Percentiles rank a stretch among this genome's conserved stretches.
phyloP scores from a whole-genome alignment of 768 basidiomycete species.

The Dictyophora rubrovolvata region DNA sequence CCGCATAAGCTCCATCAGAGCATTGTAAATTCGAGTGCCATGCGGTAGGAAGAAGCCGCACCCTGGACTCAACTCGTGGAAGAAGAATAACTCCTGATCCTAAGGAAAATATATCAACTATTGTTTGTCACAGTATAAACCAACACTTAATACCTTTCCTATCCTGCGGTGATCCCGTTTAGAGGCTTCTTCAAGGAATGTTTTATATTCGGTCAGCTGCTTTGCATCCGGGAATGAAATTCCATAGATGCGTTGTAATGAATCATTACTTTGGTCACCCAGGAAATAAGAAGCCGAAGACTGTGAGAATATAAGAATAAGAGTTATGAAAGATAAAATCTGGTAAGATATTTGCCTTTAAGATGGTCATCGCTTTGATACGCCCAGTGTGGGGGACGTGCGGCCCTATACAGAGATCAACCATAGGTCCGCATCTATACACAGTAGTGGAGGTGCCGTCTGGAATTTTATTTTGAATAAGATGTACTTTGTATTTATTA shows the following conservation, averaged over 20 bases:
- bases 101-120: slow-evolving; percentile 17
- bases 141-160: slow-evolving; percentile 46
- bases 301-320: slow-evolving; percentile 26
- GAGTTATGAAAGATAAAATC: slow-evolving; percentile 4
- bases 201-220: slow-evolving; percentile 89
- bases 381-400: slow-evolving; percentile 97
- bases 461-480: slow-evolving; percentile 91
- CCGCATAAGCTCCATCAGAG: slow-evolving; percentile 81
- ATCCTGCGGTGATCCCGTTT: slow-evolving; percentile 96
- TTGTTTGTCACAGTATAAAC: background rate
- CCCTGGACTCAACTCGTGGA: slow-evolving; percentile 93
- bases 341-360: slow-evolving; percentile 53
- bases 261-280: slow-evolving; percentile 86
- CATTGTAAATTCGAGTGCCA: slow-evolving; percentile 94
- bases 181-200: slow-evolving; percentile 93
- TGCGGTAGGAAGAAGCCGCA: slow-evolving; percentile 96
- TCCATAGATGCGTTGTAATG: slow-evolving; percentile 92
- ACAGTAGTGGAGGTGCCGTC: slow-evolving; percentile 96
- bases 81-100: slow-evolving; percentile 98
- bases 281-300: slow-evolving; percentile 98
- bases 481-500: slow-evolving; percentile 95
- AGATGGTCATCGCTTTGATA: slow-evolving; percentile 96
- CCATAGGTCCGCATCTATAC: slow-evolving; percentile 97
- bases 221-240: slow-evolving; percentile 99
- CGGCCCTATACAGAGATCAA: slow-evolving; percentile 94